These are phyloP conservation scores for Amaranthus tricolor DNA, from an alignment of 179 eudicot genomes.

Conservation along the genomic window DNA sequence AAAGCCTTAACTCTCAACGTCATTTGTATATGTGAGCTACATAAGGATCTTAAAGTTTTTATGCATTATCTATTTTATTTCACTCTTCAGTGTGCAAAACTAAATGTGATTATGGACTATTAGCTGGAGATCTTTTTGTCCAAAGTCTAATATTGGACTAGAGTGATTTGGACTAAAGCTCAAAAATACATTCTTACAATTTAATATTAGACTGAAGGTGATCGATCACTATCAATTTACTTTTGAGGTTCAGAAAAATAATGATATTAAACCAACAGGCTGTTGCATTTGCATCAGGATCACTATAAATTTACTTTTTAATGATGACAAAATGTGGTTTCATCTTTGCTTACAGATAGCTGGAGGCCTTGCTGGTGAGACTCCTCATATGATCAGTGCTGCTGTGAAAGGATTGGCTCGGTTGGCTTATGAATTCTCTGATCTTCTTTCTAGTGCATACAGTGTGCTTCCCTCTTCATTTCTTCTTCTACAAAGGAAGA, in stretches of 20 bases:
- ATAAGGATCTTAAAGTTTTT: background rate
- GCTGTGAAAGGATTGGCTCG: slow-evolving; percentile 98
- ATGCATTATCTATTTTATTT: background rate
- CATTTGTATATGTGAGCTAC: background rate
- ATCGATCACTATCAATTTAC: background rate
- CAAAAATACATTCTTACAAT: background rate
- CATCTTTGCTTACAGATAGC: slow-evolving; percentile 54
- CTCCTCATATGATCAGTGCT: slow-evolving; percentile 97
- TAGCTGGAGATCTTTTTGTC: background rate
- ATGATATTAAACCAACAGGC: background rate
- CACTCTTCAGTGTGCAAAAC: background rate
- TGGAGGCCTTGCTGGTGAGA: slow-evolving; percentile 84
- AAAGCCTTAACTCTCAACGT: background rate
- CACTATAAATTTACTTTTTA: too few relatives aligned
- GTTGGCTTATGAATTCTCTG: slow-evolving; percentile 91
- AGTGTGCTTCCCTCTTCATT: slow-evolving; percentile 73
- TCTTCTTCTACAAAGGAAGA: slow-evolving; percentile 78
- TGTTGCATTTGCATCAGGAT: background rate
- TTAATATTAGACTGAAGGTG: background rate
- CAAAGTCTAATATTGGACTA: background rate
- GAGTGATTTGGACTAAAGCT: too few relatives aligned
- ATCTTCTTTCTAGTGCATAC: slow-evolving; percentile 74
- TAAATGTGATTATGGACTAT: background rate
- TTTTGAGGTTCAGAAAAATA: background rate
- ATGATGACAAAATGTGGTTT: background rate